Evolutionary conservation across 2,329 filamentous ascomycete species (phyloP), one percentile per base, ranked within the genome.

Genomic region (Colletotrichum acutatum): DNA sequence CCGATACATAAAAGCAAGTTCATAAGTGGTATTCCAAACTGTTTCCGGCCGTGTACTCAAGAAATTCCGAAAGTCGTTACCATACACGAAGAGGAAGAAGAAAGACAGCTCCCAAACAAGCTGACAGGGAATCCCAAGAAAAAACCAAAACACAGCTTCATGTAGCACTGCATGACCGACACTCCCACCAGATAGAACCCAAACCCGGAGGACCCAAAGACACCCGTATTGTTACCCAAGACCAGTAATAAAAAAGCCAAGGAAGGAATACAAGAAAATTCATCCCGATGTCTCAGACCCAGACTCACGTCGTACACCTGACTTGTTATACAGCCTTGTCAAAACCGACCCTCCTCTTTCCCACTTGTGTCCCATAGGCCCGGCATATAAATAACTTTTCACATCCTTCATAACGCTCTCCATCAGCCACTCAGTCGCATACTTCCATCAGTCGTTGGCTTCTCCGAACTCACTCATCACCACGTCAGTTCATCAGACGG

Each of bases 401-500:
- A 8, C 42, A 16, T 14, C 52, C 8, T 5, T 26, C 22, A 28
- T 19, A 22, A 24, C 14, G 26, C 16, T 42, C 14, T 42, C 24
- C 16, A 9, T 54, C 30, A 22, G 37, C 32, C 4, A 34, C 32
- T 34, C 32, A 34, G 32, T 12, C 32, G 32, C 32, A 34, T 34
- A 34, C 32, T 5, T 34, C 32, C 32, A 24, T 61, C 24, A 52
- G 37, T 11, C 42, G 52, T 53, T 5, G 12, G 34, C 54, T 26
- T 7, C 30, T 56, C 64, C 26, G 37, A 6, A 49, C 42, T 49
- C 30, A 7, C 46, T 67, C 56, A 54, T 28, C 34, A 14, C 14
- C 57, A 14, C 8, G 7, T 69, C 46, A 75, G 42, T 72, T 71
- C 74, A 75, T 75, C 34, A 72, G 16, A 57, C 68, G 72, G 22